These are phyloP conservation scores for Hypericum androsaemum DNA, from an alignment of 345 rosid species.

Conservation along the genomic window DNA sequence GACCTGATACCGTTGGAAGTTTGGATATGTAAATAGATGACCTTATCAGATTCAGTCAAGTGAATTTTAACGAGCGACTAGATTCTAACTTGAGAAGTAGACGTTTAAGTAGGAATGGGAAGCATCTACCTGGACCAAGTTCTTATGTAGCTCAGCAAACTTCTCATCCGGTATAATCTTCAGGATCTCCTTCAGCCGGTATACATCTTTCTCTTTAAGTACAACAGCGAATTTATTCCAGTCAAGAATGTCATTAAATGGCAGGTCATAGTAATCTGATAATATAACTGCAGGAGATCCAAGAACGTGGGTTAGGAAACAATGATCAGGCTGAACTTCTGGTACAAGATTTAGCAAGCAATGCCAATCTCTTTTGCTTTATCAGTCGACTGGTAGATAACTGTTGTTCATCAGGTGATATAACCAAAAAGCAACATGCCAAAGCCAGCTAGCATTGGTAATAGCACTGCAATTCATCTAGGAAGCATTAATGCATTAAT, in stretches of 20 bases:
- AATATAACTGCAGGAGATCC: conserved; percentile 55
- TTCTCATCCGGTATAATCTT: conserved; percentile 58
- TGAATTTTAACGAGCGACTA: too few species aligned
- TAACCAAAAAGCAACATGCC: not conserved
- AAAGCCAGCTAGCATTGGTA: too few species aligned
- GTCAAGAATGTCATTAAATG: conserved; percentile 75
- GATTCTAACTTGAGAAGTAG: too few species aligned
- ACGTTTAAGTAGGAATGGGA: not conserved
- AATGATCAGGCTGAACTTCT: not conserved
- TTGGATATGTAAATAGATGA: conserved; percentile 1
- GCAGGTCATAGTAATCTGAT: conserved; percentile 80
- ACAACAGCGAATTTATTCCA: conserved; percentile 74
- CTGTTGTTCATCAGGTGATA: too few species aligned
- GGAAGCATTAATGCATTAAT: not conserved
- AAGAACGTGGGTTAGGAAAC: not conserved
- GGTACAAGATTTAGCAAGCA: not conserved
- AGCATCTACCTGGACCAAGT: conserved; percentile 60
- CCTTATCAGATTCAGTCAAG: too few species aligned
- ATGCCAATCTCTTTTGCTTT: not conserved
- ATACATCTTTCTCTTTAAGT: conserved; percentile 62
- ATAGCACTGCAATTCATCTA: too few species aligned
- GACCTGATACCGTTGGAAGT: conserved; percentile 36
- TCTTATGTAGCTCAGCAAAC: conserved; percentile 57
- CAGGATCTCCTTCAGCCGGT: conserved; percentile 64
- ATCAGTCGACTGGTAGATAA: too few species aligned